Percentiles rank a stretch among this genome's conserved stretches.
phyloP scores from a whole-genome alignment of 2,329 filamentous ascomycete genomes.

The Knoxdaviesia proteae region DNA sequence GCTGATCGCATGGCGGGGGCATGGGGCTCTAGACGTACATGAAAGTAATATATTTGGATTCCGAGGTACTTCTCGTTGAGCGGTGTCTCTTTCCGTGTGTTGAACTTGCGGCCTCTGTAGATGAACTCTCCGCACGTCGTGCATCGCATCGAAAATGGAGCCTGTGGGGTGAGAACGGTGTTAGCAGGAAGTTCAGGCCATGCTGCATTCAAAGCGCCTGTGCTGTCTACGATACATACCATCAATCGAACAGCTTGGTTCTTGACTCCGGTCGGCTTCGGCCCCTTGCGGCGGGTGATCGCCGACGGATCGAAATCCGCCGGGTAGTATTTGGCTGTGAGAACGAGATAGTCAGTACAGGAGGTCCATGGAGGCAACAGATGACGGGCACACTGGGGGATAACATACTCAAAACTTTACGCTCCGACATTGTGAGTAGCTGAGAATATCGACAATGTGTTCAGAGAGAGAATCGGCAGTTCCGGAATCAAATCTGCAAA shows the following conservation, averaged over 20 bases:
- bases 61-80: constrained; percentile 72
- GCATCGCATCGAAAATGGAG: constrained; percentile 20
- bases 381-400: not conserved
- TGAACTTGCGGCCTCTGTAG: constrained; percentile 88
- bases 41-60: constrained; percentile 71
- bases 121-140: constrained; percentile 50
- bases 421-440: constrained; percentile 50
- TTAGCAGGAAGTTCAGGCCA: constrained; percentile 37
- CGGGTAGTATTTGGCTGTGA: constrained; percentile 34
- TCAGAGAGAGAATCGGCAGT: not conserved
- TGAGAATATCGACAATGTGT: not conserved
- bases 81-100: constrained; percentile 79
- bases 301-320: constrained; percentile 81
- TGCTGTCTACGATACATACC: constrained; percentile 11
- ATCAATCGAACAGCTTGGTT: constrained; percentile 77
- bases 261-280: constrained; percentile 56
- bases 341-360: not conserved
- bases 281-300: constrained; percentile 47
- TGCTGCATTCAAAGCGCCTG: constrained; percentile 45
- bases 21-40: constrained; percentile 20
- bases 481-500: too few relatives aligned
- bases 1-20: too few relatives aligned
- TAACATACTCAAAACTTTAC: constrained; percentile 46
- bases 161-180: constrained; percentile 5
- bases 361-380: not conserved